A percentile compares a stretch with the other conserved stretches of the same genome.
phyloP scores from a whole-genome alignment of 331 rosid species.

The Spiraea crenata region DNA sequence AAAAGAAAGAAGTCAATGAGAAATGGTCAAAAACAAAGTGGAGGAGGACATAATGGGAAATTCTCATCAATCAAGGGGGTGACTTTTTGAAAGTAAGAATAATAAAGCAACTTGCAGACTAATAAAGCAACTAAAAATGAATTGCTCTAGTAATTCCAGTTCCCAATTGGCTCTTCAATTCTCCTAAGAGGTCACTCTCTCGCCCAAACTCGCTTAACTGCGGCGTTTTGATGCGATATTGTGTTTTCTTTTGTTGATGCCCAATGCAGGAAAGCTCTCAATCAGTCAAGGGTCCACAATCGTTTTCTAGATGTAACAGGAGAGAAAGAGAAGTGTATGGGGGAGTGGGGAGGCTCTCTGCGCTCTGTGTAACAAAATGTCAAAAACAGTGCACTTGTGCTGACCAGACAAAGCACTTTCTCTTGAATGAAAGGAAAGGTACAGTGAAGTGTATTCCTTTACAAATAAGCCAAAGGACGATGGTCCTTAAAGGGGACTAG shows the following conservation, averaged over 20 bases:
- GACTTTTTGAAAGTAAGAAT: slow-evolving; percentile 39
- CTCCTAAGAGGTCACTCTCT: too few relatives aligned
- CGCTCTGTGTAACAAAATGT: too few relatives aligned
- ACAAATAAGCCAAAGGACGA: slow-evolving; percentile 45
- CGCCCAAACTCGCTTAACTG: too few relatives aligned
- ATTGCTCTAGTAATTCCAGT: slow-evolving; percentile 28
- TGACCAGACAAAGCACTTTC: slow-evolving; percentile 57
- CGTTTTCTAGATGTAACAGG: slow-evolving; percentile 25
- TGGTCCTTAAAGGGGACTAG: slow-evolving; percentile 46
- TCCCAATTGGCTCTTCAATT: slow-evolving; percentile 28
- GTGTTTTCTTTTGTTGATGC: slow-evolving; percentile 28
- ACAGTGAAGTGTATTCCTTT: slow-evolving; percentile 37
- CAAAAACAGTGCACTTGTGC: slow-evolving; percentile 32
- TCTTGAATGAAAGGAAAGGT: slow-evolving; percentile 39
- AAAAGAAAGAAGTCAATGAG: slow-evolving; percentile 47
- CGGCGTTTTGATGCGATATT: too few relatives aligned
- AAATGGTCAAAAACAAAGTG: slow-evolving; percentile 43
- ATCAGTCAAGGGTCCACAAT: slow-evolving; percentile 41
- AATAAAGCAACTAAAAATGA: slow-evolving; percentile 40
- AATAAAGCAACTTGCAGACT: slow-evolving; percentile 30
- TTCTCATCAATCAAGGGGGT: slow-evolving; percentile 30
- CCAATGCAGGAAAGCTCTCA: slow-evolving; percentile 34
- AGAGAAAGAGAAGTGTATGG: slow-evolving; percentile 25
- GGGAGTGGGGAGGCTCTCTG: too few relatives aligned
- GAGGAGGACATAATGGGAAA: slow-evolving; percentile 38